Conservation (phyloP, 2,329 filamentous ascomycete species). For the Aspergillus sp. region DNA sequence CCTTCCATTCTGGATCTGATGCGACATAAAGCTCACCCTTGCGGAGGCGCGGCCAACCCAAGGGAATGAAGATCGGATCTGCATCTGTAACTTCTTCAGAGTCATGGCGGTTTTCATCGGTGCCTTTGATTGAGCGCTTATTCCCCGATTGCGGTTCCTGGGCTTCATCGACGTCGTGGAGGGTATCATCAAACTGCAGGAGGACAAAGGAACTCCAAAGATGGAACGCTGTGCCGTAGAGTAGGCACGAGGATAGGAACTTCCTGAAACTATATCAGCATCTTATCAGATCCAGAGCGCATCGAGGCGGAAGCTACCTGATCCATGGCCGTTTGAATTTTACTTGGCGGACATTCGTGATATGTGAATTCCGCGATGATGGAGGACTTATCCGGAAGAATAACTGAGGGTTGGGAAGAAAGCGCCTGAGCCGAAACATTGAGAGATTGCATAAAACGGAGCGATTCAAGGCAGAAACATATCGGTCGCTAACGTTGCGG, state of each 20-base stretch:
- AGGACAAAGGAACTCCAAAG: conserved; percentile 32
- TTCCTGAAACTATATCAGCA: conserved; percentile 18
- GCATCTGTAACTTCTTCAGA: conserved; percentile 35
- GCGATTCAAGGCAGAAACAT: conserved; percentile 8
- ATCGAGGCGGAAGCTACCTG: conserved; percentile 18
- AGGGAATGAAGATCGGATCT: conserved; percentile 57
- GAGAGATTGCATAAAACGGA: conserved; percentile 17
- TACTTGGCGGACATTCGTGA: conserved; percentile 29
- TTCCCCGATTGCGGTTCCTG: conserved; percentile 3
- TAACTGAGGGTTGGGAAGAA: conserved; percentile 24
- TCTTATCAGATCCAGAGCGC: background rate
- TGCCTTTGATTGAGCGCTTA: background rate
- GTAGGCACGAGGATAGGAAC: conserved; percentile 26
- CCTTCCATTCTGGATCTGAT: conserved; percentile 61
- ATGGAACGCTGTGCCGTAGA: conserved; percentile 33
- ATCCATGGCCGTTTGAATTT: conserved; percentile 35
- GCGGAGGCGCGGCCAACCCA: conserved; percentile 50
- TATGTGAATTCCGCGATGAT: conserved; percentile 14
- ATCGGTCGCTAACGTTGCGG: background rate
- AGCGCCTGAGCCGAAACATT: conserved; percentile 33
- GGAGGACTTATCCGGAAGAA: conserved; percentile 21
- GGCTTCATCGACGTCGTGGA: conserved; percentile 18
- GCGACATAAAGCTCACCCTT: conserved; percentile 29
- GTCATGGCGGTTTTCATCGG: background rate
- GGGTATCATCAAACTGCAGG: conserved; percentile 27